Conservation (phyloP, 1,284 basidiomycete species). For the Austropuccinia psidii region DNA sequence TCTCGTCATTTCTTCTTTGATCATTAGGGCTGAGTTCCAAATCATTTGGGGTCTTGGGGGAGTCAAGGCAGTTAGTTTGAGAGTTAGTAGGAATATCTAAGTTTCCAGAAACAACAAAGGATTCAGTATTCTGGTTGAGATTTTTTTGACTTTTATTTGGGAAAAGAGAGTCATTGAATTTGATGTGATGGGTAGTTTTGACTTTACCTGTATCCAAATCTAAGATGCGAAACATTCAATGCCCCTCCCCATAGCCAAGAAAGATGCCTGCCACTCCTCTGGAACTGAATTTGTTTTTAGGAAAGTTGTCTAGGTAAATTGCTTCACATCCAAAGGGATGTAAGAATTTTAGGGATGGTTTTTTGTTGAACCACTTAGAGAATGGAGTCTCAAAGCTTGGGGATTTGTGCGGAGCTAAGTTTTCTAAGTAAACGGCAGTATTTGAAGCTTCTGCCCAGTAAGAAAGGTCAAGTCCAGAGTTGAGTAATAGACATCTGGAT, state of each 20-base stretch:
- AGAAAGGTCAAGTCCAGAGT: neutral
- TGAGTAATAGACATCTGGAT: neutral
- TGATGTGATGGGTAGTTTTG: neutral
- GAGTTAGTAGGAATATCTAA: too few relatives aligned
- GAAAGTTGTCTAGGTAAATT: neutral
- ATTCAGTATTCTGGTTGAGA: neutral
- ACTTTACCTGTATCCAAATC: neutral
- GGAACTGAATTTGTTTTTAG: neutral
- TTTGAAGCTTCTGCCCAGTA: neutral
- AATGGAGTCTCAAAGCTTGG: neutral
- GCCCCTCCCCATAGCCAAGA: neutral
- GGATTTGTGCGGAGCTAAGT: conserved; percentile 35
- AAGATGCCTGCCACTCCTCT: neutral
- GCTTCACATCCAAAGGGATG: neutral
- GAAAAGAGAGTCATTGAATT: neutral
- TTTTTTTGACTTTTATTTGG: neutral
- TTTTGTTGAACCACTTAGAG: neutral
- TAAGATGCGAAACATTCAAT: neutral
- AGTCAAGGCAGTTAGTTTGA: too few relatives aligned
- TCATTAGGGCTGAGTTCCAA: too few relatives aligned
- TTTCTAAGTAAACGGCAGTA: neutral
- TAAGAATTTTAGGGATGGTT: neutral
- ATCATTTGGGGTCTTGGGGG: too few relatives aligned
- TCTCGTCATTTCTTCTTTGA: too few relatives aligned
- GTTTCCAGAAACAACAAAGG: too few relatives aligned